These are phyloP conservation scores for Gypsophila paniculata DNA, from an alignment of 179 eudicot genomes.

Conservation along the genomic window DNA sequence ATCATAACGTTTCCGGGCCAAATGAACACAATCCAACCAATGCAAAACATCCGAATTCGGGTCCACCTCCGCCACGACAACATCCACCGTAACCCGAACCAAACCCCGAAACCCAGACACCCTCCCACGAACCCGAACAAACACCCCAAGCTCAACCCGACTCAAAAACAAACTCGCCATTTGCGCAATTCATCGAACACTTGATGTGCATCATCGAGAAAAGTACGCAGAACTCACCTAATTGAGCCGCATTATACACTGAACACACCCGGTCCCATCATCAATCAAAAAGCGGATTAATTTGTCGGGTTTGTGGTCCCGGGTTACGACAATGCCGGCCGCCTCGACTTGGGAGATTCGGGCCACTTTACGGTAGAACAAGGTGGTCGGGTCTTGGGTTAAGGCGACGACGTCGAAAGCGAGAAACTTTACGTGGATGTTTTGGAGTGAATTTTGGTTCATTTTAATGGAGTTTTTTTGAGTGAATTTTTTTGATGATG, in stretches of 20 bases:
- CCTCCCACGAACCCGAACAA: conserved; percentile 65
- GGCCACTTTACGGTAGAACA: conserved; percentile 44
- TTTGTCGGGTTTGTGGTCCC: conserved; percentile 53
- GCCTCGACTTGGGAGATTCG: conserved; percentile 55
- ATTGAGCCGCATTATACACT: conserved; percentile 81
- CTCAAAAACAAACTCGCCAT: conserved; percentile 31
- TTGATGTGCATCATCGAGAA: conserved; percentile 53
- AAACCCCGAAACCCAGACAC: conserved; percentile 51
- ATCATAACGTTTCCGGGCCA: conserved; percentile 53
- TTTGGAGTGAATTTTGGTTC: conserved; percentile 17
- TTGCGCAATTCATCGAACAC: conserved; percentile 57
- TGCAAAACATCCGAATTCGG: conserved; percentile 76
- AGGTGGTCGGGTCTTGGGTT: conserved; percentile 36
- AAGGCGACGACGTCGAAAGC: conserved; percentile 55
- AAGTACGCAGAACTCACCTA: conserved; percentile 61
- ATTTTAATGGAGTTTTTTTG: neutral
- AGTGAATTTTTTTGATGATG: too few species aligned
- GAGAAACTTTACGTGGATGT: conserved; percentile 53
- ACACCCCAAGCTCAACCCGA: conserved; percentile 42
- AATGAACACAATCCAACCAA: conserved; percentile 70
- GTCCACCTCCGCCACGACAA: conserved; percentile 63
- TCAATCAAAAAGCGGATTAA: conserved; percentile 67
- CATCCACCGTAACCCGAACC: conserved; percentile 73
- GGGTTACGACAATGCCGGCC: conserved; percentile 57
- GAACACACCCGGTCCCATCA: conserved; percentile 71